phyloP scores from a whole-genome alignment of 495 filamentous ascomycete species.

The Pyronema omphalodes region DNA sequence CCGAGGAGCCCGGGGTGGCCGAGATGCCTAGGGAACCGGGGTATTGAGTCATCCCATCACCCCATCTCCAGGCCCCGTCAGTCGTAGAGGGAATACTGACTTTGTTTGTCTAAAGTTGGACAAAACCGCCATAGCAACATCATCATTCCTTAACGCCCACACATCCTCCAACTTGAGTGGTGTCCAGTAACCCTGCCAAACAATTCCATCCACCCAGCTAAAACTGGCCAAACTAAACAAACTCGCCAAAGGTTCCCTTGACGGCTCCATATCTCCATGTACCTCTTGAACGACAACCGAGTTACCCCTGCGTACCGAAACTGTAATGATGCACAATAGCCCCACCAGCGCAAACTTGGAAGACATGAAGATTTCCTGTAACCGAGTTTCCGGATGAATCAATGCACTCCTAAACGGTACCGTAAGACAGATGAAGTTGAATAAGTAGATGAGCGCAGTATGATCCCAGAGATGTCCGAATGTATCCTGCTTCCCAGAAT shows the following conservation, averaged over 20 bases:
- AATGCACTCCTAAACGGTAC: conserved; percentile 69
- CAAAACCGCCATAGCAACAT: conserved; percentile 66
- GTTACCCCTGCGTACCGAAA: conserved; percentile 79
- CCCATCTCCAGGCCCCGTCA: neutral
- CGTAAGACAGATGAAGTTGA: conserved; percentile 61
- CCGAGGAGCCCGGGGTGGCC: no score
- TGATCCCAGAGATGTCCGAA: conserved; percentile 80
- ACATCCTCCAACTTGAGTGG: conserved; percentile 66
- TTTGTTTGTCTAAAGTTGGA: conserved; percentile 55
- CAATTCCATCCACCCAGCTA: conserved; percentile 72
- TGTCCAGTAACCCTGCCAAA: conserved; percentile 80
- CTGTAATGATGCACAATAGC: conserved; percentile 51
- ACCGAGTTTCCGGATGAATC: conserved; percentile 52
- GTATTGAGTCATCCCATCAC: no score
- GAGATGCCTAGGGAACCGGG: no score
- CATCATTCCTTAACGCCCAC: conserved; percentile 76
- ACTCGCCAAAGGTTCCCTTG: conserved; percentile 67
- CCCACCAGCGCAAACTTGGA: conserved; percentile 55
- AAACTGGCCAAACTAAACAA: conserved; percentile 78
- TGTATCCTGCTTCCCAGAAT: conserved; percentile 31
- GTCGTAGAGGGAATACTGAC: conserved; percentile 2
- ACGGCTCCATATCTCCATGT: conserved; percentile 71
- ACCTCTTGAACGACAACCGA: conserved; percentile 71
- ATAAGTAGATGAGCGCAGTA: conserved; percentile 66
- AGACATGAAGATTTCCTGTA: conserved; percentile 42